Percentiles rank a stretch among this genome's conserved stretches.
phyloP scores from a whole-genome alignment of 805 yeast species.

The Saturnispora sekii region DNA sequence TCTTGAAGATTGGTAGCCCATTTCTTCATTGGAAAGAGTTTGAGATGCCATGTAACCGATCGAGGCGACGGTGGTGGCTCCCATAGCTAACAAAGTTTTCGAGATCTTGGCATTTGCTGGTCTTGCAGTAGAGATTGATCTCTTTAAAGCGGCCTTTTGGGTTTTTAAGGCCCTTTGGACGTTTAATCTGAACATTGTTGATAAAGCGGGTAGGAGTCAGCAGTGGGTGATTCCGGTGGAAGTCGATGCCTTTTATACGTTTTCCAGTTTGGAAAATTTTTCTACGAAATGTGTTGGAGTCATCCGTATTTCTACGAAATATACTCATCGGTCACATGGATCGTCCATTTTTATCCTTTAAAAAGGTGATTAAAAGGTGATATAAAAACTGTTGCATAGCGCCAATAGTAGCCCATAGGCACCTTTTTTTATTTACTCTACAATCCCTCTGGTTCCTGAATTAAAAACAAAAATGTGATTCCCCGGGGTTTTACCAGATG shows the following conservation, averaged over 20 bases:
- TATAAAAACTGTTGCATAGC: too few relatives aligned
- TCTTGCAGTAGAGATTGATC: neutral
- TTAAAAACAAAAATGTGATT: too few relatives aligned
- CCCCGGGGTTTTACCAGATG: too few relatives aligned
- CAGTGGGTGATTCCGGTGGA: too few relatives aligned
- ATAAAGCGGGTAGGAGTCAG: too few relatives aligned
- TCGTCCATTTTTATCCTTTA: too few relatives aligned
- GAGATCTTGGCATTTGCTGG: neutral
- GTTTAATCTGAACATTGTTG: neutral
- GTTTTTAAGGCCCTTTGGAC: too few relatives aligned
- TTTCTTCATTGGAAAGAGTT: constrained; percentile 2
- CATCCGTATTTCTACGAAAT: neutral
- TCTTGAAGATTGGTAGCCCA: constrained; percentile 6
- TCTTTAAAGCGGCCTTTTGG: neutral
- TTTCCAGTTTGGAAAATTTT: neutral
- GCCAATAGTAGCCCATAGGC: too few relatives aligned
- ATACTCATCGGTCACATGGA: neutral
- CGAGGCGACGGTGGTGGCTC: neutral
- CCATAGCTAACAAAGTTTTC: neutral
- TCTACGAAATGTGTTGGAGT: neutral
- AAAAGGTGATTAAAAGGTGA: too few relatives aligned
- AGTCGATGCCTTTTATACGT: too few relatives aligned
- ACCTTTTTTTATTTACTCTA: too few relatives aligned
- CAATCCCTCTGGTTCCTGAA: too few relatives aligned
- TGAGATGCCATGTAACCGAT: neutral